Conservation (phyloP, 2,329 filamentous ascomycete genomes). For the Basipetospora sp. region DNA sequence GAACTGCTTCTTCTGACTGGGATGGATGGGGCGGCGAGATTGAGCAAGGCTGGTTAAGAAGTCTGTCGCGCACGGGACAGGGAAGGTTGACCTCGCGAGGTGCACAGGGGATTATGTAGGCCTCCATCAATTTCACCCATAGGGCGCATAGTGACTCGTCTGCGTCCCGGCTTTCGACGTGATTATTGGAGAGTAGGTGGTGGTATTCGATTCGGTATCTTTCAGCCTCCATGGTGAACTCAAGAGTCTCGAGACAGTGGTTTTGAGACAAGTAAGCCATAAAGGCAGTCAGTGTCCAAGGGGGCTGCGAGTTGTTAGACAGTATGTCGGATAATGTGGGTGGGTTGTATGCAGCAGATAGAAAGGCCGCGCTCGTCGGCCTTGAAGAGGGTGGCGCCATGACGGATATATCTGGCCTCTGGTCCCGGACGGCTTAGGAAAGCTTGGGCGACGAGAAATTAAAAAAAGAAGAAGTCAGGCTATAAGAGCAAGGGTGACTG, state of each 20-base stretch:
- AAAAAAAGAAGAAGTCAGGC: too few species aligned
- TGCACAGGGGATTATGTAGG: slow-evolving; percentile 76
- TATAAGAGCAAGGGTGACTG: too few species aligned
- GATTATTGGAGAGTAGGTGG: slow-evolving; percentile 26
- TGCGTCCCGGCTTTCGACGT: slow-evolving; percentile 24
- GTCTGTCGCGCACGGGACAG: slow-evolving; percentile 64
- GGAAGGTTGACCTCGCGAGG: slow-evolving; percentile 85
- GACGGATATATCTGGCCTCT: too few species aligned
- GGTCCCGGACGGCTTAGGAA: too few species aligned
- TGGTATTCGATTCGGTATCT: slow-evolving; percentile 54
- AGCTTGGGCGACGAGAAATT: too few species aligned
- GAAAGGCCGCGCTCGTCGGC: slow-evolving; percentile 32
- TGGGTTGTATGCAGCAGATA: slow-evolving; percentile 25
- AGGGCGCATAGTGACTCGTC: slow-evolving; percentile 59
- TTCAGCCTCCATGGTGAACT: slow-evolving; percentile 89
- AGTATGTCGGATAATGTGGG: slow-evolving; percentile 80
- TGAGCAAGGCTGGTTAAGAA: slow-evolving; percentile 47
- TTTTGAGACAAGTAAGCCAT: slow-evolving; percentile 95
- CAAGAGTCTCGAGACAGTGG: slow-evolving; percentile 87
- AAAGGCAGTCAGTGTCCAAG: slow-evolving; percentile 83
- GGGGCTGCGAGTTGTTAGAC: slow-evolving; percentile 67
- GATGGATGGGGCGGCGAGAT: slow-evolving; percentile 55
- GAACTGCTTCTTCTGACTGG: slow-evolving; percentile 65
- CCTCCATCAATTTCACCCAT: slow-evolving; percentile 77
- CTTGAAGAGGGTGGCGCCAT: slow-evolving; percentile 22